Percentiles rank a stretch among this genome's conserved stretches.
Conservation (phyloP, 2,329 filamentous ascomycete species). For the Fusarium sp. region DNA sequence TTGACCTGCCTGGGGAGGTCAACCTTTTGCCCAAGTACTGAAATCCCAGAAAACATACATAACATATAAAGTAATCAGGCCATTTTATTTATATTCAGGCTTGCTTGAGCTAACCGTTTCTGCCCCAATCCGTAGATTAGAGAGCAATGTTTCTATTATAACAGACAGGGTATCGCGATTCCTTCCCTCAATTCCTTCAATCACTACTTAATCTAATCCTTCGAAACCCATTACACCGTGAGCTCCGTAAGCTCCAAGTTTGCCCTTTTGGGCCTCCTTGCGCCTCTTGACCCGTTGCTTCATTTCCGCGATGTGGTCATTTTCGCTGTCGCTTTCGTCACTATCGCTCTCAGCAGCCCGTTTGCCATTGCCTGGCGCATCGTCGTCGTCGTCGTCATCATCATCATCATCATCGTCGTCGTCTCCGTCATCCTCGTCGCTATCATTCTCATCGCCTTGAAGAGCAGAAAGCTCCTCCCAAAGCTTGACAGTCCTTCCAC, state of each 20-base stretch:
- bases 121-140: not conserved
- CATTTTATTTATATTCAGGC: not conserved
- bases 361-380: slow-evolving; percentile 57
- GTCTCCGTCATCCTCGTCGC: slow-evolving; percentile 48
- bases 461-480: slow-evolving; percentile 83
- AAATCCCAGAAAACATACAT: not conserved
- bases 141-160: not conserved
- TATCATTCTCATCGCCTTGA: slow-evolving; percentile 53
- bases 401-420: slow-evolving; percentile 62
- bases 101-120: not conserved
- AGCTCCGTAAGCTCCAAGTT: slow-evolving; percentile 62
- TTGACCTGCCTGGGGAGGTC: too few relatives aligned
- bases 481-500: slow-evolving; percentile 86
- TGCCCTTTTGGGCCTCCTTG: slow-evolving; percentile 56
- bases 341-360: slow-evolving; percentile 62
- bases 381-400: slow-evolving; percentile 60
- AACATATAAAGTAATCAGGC: not conserved
- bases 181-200: not conserved
- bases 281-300: slow-evolving; percentile 60
- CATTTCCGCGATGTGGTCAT: slow-evolving; percentile 51
- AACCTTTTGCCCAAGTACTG: not conserved
- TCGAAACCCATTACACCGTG: slow-evolving; percentile 65
- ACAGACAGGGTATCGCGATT: slow-evolving; percentile 27
- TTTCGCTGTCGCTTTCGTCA: slow-evolving; percentile 59
- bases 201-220: slow-evolving; percentile 55